phyloP scores from a whole-genome alignment of 179 eudicot species.

The Beta macrorhiza region DNA sequence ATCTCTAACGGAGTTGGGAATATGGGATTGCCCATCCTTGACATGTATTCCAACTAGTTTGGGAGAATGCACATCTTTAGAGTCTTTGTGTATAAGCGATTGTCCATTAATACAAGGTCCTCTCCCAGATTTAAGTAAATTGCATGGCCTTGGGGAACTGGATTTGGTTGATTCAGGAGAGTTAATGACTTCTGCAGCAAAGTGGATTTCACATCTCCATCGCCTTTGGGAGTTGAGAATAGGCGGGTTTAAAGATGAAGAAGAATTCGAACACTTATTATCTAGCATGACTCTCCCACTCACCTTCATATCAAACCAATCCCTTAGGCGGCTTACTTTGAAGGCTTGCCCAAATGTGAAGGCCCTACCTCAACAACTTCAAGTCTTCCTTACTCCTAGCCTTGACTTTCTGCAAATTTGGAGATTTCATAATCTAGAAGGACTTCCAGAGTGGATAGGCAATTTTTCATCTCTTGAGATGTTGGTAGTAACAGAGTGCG shows the following conservation, averaged over 20 bases:
- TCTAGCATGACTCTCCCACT: conserved; percentile 12
- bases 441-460: conserved; percentile 17
- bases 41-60: conserved; percentile 7
- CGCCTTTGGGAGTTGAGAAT: background rate
- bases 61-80: conserved; percentile 11
- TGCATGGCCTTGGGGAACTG: background rate
- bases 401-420: background rate
- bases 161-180: background rate
- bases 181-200: conserved; percentile 1
- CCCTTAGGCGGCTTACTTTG: background rate
- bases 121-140: background rate
- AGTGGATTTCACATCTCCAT: conserved; percentile 1
- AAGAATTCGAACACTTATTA: background rate
- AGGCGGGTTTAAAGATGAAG: conserved; percentile 7
- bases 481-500: background rate
- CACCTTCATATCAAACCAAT: background rate
- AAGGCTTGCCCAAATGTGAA: background rate
- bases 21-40: background rate
- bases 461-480: conserved; percentile 8
- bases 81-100: background rate
- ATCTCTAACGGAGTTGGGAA: background rate
- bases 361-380: conserved; percentile 19
- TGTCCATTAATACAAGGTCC: background rate
- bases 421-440: conserved; percentile 3
- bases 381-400: background rate